Conservation (phyloP, 768 basidiomycete genomes). For the Coprinellus micaceus region DNA sequence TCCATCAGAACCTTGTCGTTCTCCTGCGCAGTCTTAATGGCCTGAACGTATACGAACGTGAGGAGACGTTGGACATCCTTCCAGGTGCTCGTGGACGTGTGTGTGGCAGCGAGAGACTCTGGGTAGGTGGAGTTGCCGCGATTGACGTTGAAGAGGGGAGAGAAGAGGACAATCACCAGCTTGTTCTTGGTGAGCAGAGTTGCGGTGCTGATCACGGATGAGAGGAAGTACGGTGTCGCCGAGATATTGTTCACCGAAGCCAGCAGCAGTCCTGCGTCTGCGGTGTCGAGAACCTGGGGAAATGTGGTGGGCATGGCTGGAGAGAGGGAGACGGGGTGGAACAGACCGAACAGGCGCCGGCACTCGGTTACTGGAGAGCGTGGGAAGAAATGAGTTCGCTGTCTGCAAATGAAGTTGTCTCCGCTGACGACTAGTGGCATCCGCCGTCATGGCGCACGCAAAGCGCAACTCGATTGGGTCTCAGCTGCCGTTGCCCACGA, state of each 20-base stretch:
- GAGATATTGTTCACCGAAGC: constrained; percentile 52
- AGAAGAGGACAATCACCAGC: constrained; percentile 64
- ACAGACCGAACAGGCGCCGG: neutral
- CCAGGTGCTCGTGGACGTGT: constrained; percentile 46
- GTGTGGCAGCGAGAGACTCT: constrained; percentile 33
- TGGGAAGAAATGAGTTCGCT: neutral
- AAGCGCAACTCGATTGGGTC: constrained; percentile 25
- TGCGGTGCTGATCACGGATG: constrained; percentile 49
- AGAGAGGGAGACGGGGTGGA: constrained; percentile 4
- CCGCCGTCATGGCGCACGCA: constrained; percentile 4
- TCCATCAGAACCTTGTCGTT: constrained; percentile 68
- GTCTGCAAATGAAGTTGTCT: too few species aligned
- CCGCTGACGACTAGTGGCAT: too few species aligned
- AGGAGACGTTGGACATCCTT: constrained; percentile 70
- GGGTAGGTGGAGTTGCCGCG: constrained; percentile 11
- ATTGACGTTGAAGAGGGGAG: constrained; percentile 50
- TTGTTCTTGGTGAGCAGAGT: constrained; percentile 41
- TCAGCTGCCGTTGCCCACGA: constrained; percentile 33
- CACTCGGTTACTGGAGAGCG: neutral
- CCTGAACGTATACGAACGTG: constrained; percentile 81
- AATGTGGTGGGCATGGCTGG: too few species aligned
- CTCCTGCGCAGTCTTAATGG: constrained; percentile 70
- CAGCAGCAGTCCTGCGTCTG: constrained; percentile 43
- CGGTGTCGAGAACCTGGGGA: too few species aligned
- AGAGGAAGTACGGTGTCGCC: constrained; percentile 52